A percentile compares a stretch with the other conserved stretches of the same genome.
Conservation (phyloP, 768 basidiomycete species). For the Tricholoma saponaceum region DNA sequence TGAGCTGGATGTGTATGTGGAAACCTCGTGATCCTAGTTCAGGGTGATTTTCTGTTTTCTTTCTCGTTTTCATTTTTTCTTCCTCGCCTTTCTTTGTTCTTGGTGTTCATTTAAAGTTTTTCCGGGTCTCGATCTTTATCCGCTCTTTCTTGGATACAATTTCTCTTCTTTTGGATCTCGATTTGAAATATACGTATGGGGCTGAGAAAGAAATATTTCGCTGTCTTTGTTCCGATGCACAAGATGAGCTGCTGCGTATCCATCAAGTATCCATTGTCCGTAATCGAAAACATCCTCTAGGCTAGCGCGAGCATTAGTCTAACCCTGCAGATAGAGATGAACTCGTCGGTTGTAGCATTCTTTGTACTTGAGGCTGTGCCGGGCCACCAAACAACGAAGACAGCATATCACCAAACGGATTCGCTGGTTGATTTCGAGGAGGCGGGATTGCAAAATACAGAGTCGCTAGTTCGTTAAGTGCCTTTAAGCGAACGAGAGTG, state of each 20-base stretch:
- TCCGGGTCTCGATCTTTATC: neutral
- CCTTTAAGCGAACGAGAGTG: conserved; percentile 33
- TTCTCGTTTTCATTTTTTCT: neutral
- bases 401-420: conserved; percentile 87
- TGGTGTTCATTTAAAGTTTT: neutral
- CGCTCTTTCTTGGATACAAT: neutral
- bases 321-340: conserved; percentile 35
- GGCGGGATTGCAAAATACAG: conserved; percentile 88
- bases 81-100: neutral
- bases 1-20: conserved; percentile 9
- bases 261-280: too few relatives aligned
- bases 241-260: too few relatives aligned
- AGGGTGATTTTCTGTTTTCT: neutral
- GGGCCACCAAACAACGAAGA: conserved; percentile 84
- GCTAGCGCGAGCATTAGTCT: conserved; percentile 29
- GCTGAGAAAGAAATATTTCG: too few relatives aligned
- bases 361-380: conserved; percentile 32
- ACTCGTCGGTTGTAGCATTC: conserved; percentile 43
- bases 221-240: neutral
- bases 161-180: neutral
- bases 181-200: too few relatives aligned
- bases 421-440: conserved; percentile 63
- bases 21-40: neutral
- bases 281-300: neutral
- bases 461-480: conserved; percentile 61